A percentile compares a stretch with the other conserved stretches of the same genome.
These are phyloP conservation scores for Phtheirospermum japonicum DNA, from an alignment of 257 asterid genomes.

Conservation along the genomic window DNA sequence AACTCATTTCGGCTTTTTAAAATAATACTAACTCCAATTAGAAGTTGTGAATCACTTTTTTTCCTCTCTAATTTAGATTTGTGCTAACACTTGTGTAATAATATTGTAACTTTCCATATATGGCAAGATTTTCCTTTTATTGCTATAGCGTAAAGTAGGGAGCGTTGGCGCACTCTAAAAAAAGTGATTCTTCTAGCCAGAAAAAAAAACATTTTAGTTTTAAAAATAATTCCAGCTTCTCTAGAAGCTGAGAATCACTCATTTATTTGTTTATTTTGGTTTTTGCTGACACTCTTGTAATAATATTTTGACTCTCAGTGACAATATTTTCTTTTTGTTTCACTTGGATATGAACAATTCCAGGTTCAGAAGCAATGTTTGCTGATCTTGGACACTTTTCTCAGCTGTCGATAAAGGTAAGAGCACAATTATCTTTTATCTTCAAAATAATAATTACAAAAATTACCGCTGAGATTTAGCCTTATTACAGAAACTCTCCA, in stretches of 20 bases:
- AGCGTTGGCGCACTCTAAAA: no score
- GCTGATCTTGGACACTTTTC: constrained; percentile 98
- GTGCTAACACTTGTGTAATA: no score
- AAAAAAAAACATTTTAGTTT: no score
- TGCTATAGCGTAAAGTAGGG: no score
- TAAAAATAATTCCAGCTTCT: not conserved
- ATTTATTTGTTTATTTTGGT: not conserved
- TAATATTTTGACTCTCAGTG: constrained; percentile 8
- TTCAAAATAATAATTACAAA: not conserved
- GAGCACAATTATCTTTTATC: constrained; percentile 6
- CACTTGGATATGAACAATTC: constrained; percentile 1
- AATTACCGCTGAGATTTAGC: not conserved
- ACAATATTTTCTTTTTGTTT: constrained; percentile 17
- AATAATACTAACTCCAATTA: no score
- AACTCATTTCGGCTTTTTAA: no score
- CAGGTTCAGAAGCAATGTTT: constrained; percentile 99
- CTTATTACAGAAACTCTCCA: not conserved
- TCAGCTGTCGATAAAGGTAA: constrained; percentile 83
- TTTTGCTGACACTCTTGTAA: not conserved
- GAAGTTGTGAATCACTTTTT: no score
- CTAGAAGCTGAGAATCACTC: not conserved
- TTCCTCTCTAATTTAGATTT: no score
- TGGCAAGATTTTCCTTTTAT: no score
- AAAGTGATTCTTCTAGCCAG: not conserved
- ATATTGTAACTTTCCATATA: no score